Base-by-base conservation (phyloP, 257 asterid species). In the Solanum chaucha region DNA sequence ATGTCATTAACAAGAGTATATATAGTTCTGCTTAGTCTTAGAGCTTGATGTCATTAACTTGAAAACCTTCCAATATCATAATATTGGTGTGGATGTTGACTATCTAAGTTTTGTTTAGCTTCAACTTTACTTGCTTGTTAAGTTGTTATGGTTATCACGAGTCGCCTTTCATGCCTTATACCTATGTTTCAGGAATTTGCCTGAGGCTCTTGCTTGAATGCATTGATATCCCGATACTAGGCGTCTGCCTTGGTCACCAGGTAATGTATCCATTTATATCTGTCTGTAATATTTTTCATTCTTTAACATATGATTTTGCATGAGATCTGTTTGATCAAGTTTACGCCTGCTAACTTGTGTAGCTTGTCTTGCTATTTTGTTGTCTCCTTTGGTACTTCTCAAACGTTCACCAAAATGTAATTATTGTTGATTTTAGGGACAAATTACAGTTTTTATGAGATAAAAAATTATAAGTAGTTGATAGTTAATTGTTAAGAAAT, bases 161-260 rank as follows among this genome's bases (percentile, higher is more conserved):
- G 83, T 85, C 6, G 19, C 59, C 38, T 68, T 35, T 72, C 85
- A 51, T 4, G 77, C 64, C 40, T 51, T 68, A 34, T 68, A 65
- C 83, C 87, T 85, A 88, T 64, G 72, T 89, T 87, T 87, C 93
- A 97, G 99, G 99, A 89, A 93, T 97, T 90, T 96, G 99, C 92
- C 93, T 91, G 78, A 93, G 98, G 91, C 91, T 97, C 93, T 93
- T 97, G 92, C 93, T 86, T 46, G 98, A 97, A 90, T 96, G 99
- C 91, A 88, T 87, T 85, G 99, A 95, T 90, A 96, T 97, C 90
- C 99, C 99, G 34, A 94, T 97, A 87, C 93, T 96, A 91, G 99
- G 99, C 28, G 95, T 97, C 88, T 97, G 99, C 92, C 99, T 97
- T 87, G 99, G 99, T 58, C 99, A 97, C 92, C 99, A 97, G 99